Conservation (phyloP, 2,329 filamentous ascomycete genomes). For the Lasiodiplodia sp. region DNA sequence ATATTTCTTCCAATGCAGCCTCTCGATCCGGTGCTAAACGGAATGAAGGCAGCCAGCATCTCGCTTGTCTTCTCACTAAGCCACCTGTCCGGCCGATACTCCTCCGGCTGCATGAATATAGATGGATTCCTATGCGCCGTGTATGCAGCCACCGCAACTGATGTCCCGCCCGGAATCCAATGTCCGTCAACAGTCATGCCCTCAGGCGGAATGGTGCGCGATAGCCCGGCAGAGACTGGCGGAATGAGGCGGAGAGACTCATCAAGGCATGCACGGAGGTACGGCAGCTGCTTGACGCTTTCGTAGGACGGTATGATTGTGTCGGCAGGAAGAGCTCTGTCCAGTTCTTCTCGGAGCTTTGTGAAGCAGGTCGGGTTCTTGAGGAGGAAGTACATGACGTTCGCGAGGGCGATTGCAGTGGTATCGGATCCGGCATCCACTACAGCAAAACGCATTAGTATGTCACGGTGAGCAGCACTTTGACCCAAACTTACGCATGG, state of each 20-base stretch:
- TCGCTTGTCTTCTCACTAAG: conserved; percentile 38
- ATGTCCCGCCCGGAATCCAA: conserved; percentile 47
- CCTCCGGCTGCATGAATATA: conserved; percentile 57
- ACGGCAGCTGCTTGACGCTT: conserved; percentile 35
- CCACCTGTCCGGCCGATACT: conserved; percentile 59
- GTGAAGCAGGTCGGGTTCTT: conserved; percentile 40
- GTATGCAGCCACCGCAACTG: conserved; percentile 45
- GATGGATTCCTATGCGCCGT: conserved; percentile 59
- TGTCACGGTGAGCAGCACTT: no score
- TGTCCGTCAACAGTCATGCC: conserved; percentile 33
- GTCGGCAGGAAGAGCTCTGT: conserved; percentile 19
- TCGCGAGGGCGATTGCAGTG: conserved; percentile 42
- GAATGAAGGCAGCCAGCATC: conserved; percentile 36
- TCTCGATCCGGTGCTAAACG: conserved; percentile 35
- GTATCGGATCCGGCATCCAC: conserved; percentile 46
- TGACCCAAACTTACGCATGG: no score
- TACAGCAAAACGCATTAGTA: background rate
- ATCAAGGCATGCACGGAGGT: conserved; percentile 46
- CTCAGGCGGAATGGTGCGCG: conserved; percentile 37
- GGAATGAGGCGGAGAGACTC: conserved; percentile 35
- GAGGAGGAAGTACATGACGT: conserved; percentile 49
- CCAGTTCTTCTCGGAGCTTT: conserved; percentile 36
- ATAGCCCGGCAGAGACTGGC: conserved; percentile 34
- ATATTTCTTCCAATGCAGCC: conserved; percentile 38
- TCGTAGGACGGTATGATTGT: conserved; percentile 34